A percentile compares a stretch with the other conserved stretches of the same genome.
Conservation (phyloP, 1,284 basidiomycete species). For the Rhodotorula sp. region DNA sequence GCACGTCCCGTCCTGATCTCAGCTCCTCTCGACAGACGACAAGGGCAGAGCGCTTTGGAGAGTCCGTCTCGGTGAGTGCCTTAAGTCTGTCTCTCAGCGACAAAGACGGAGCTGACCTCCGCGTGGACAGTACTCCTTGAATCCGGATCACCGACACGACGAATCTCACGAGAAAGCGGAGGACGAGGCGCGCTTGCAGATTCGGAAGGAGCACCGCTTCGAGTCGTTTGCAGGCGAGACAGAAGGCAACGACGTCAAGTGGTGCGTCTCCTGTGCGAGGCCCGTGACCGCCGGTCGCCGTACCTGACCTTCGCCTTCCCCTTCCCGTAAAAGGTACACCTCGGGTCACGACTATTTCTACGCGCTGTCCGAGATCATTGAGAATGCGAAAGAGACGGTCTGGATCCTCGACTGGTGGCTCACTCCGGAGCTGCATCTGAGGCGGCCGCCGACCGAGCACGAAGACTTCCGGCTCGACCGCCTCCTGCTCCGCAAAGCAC, state of each 20-base stretch:
- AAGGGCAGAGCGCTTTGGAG: slow-evolving; percentile 1
- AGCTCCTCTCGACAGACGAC: not conserved
- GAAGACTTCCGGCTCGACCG: slow-evolving; percentile 83
- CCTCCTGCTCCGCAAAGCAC: slow-evolving; percentile 78
- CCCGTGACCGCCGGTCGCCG: too few species aligned
- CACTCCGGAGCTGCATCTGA: slow-evolving; percentile 83
- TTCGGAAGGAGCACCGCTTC: slow-evolving; percentile 66
- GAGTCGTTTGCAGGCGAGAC: slow-evolving; percentile 74
- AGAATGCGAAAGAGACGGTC: slow-evolving; percentile 54
- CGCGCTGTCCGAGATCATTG: slow-evolving; percentile 77
- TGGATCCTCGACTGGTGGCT: slow-evolving; percentile 60
- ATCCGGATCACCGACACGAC: slow-evolving; percentile 66
- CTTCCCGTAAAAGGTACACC: not conserved
- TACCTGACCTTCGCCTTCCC: too few species aligned
- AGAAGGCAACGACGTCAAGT: slow-evolving; percentile 73
- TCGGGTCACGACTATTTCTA: slow-evolving; percentile 69
- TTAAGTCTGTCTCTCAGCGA: too few species aligned
- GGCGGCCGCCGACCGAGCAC: slow-evolving; percentile 77
- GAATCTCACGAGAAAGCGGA: slow-evolving; percentile 55
- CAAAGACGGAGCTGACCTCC: too few species aligned
- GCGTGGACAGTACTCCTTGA: slow-evolving; percentile 33
- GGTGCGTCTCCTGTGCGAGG: slow-evolving; percentile 52
- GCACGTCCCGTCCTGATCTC: not conserved
- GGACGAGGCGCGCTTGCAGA: slow-evolving; percentile 14
- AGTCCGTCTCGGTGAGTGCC: slow-evolving; percentile 17